A percentile compares a stretch with the other conserved stretches of the same genome.
Conservation (phyloP, 1,284 basidiomycete species). For the Melampsora americana region DNA sequence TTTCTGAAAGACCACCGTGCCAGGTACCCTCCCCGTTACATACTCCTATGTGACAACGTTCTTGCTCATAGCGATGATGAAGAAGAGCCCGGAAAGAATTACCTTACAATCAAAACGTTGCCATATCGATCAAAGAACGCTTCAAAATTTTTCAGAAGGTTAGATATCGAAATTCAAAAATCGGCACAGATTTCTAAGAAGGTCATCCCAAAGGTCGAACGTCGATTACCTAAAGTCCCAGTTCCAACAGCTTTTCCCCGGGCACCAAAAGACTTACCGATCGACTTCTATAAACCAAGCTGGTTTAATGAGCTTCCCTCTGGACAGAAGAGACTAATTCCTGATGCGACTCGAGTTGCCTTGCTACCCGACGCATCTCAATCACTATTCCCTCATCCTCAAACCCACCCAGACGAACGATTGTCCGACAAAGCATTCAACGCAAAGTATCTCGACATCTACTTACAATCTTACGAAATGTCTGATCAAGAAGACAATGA, state of each 20-base stretch:
- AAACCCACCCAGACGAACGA: slow-evolving; percentile 8
- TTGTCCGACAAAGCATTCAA: background rate
- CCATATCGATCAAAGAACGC: background rate
- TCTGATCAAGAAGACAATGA: background rate
- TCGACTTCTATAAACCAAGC: background rate
- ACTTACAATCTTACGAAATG: slow-evolving; percentile 8
- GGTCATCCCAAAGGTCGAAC: background rate
- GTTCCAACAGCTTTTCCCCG: background rate
- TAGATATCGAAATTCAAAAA: background rate
- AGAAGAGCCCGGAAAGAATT: background rate
- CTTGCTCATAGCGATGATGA: slow-evolving; percentile 17
- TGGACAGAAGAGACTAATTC: background rate
- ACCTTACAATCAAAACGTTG: background rate
- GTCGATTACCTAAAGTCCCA: background rate
- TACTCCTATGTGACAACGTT: background rate
- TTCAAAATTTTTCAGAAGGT: background rate
- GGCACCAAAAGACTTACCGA: background rate
- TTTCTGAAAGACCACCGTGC: background rate
- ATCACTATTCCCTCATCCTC: slow-evolving; percentile 11
- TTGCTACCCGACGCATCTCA: slow-evolving; percentile 1
- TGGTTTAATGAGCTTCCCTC: background rate
- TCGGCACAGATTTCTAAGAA: background rate
- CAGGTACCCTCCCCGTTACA: background rate
- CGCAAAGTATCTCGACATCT: slow-evolving; percentile 7
- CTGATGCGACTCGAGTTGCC: background rate